Evolutionary conservation across 179 eudicot species (phyloP).

Genomic region (Gypsophila paniculata): DNA sequence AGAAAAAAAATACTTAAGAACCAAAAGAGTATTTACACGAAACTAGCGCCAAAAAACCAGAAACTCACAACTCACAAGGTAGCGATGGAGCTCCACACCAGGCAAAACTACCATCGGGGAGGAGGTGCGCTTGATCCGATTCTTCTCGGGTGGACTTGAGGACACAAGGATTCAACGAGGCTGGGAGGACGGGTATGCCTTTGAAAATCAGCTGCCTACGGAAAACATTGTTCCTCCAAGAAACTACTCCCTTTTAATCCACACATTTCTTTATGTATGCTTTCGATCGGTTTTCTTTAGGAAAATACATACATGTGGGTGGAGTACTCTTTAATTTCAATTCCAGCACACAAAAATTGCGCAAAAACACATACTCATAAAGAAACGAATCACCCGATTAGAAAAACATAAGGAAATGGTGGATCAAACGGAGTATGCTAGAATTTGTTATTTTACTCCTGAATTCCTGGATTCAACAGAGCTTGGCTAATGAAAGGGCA

Average conservation of each 20-base stretch:
- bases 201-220: conserved; percentile 10
- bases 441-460: conserved; percentile 9
- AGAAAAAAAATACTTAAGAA: not conserved
- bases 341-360: too few species aligned
- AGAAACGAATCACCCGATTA: too few species aligned
- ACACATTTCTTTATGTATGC: too few species aligned
- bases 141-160: conserved; percentile 10
- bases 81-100: not conserved
- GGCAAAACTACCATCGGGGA: conserved; percentile 11
- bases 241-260: not conserved
- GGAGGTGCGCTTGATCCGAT: conserved; percentile 14
- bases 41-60: conserved; percentile 8
- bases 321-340: too few species aligned
- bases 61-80: not conserved
- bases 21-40: conserved; percentile 23
- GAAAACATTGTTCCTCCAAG: not conserved
- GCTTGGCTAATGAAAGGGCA: conserved; percentile 72
- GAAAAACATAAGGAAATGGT: too few species aligned
- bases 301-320: too few species aligned
- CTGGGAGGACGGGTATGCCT: not conserved
- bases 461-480: conserved; percentile 34
- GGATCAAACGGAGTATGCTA: too few species aligned
- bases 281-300: too few species aligned
- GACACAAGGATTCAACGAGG: conserved; percentile 10
- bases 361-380: too few species aligned